Evolutionary conservation across 441 rosid species (phyloP).

Genomic region (Euphorbia schlechtendalii): DNA sequence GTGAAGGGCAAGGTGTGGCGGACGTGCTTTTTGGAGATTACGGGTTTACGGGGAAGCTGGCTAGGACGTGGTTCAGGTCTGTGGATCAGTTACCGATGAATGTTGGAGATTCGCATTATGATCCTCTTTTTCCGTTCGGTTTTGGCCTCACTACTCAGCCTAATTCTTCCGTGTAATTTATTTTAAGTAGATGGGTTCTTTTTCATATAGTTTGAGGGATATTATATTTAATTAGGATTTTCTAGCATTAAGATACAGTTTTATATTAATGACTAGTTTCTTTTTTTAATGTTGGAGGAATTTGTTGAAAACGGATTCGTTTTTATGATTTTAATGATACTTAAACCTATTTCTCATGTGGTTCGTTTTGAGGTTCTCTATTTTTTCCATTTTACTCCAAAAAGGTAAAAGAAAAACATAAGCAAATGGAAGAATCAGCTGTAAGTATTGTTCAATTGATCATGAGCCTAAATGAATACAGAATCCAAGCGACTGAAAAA

Average conservation of each 20-base stretch:
- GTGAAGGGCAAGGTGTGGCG: conserved; percentile 60
- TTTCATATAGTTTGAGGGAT: too few relatives aligned
- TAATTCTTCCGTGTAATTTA: too few relatives aligned
- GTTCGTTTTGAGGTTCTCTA: too few relatives aligned
- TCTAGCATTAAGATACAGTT: background rate
- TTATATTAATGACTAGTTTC: background rate
- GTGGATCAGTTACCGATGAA: conserved; percentile 69
- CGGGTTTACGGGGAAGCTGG: conserved; percentile 50
- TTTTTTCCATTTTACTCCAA: too few relatives aligned
- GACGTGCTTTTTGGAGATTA: conserved; percentile 60
- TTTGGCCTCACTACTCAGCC: conserved; percentile 45
- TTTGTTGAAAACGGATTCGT: background rate
- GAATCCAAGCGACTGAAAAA: background rate
- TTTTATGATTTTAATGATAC: background rate
- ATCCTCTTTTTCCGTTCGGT: conserved; percentile 61
- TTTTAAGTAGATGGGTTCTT: background rate
- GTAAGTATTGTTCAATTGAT: background rate
- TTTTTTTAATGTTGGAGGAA: background rate
- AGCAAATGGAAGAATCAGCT: too few relatives aligned
- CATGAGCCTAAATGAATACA: background rate
- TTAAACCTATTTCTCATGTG: background rate
- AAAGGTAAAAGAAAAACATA: too few relatives aligned
- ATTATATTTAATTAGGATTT: background rate
- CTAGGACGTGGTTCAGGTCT: conserved; percentile 55
- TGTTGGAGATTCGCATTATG: conserved; percentile 54